Evolutionary conservation across 2,329 filamentous ascomycete species (phyloP).

Genomic region (Akanthomyces lecanii): DNA sequence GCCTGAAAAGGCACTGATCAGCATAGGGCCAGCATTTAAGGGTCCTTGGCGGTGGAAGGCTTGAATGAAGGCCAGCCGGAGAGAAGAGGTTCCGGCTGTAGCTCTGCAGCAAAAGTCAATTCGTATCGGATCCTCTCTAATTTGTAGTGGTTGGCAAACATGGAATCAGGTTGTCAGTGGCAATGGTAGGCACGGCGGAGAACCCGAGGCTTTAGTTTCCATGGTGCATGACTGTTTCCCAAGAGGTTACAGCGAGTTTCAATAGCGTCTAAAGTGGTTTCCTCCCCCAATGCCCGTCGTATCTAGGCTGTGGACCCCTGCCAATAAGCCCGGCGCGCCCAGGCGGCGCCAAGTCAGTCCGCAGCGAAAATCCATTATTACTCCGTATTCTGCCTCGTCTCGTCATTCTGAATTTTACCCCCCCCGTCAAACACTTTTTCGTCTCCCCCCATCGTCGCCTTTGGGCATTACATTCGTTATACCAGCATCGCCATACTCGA

Average conservation of each 20-base stretch:
- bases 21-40: not conserved
- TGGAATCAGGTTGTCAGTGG: no score
- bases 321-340: not conserved
- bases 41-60: not conserved
- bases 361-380: not conserved
- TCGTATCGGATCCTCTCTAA: no score
- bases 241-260: not conserved
- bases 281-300: conserved; percentile 20
- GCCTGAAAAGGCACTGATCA: not conserved
- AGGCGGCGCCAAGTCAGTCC: not conserved
- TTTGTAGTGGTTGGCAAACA: no score
- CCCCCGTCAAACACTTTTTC: not conserved
- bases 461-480: conserved; percentile 8
- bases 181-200: not conserved
- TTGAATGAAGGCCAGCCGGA: no score
- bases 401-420: not conserved
- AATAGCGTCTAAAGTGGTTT: not conserved
- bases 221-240: not conserved
- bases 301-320: conserved; percentile 17
- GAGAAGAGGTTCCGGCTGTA: no score
- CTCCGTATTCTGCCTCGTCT: not conserved
- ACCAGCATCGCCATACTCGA: not conserved
- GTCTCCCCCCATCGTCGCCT: not conserved
- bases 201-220: no score
- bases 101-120: no score